These are phyloP conservation scores for Venturia carpophila DNA, from an alignment of 2,329 filamentous ascomycete genomes.

Conservation along the genomic window DNA sequence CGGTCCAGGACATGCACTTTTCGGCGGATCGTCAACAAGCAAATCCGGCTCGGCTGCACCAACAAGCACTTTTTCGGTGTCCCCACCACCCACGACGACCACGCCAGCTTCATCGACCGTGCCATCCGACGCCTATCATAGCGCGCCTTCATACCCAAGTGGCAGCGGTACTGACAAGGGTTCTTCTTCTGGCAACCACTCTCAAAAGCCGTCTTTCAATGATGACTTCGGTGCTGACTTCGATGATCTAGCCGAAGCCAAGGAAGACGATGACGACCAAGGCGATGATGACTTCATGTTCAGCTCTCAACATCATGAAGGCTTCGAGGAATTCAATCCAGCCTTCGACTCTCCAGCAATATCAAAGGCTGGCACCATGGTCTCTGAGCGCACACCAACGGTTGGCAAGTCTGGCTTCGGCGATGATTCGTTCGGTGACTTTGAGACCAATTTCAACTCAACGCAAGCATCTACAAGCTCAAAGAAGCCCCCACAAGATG, in stretches of 20 bases:
- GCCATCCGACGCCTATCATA: conserved; percentile 37
- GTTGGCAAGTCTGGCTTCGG: conserved; percentile 18
- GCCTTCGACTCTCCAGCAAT: conserved; percentile 63
- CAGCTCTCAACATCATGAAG: conserved; percentile 46
- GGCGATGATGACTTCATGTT: conserved; percentile 76
- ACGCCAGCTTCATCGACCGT: conserved; percentile 33
- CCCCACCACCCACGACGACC: conserved; percentile 31
- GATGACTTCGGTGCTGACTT: conserved; percentile 72
- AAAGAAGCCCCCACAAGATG: conserved; percentile 45
- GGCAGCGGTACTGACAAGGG: conserved; percentile 28
- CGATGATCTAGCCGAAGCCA: conserved; percentile 74
- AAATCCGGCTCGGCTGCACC: conserved; percentile 25
- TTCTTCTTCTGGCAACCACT: conserved; percentile 22
- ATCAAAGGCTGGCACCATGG: conserved; percentile 41
- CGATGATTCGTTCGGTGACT: conserved; percentile 44
- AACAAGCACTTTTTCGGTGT: conserved; percentile 27
- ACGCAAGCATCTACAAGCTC: conserved; percentile 33
- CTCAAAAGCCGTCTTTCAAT: conserved; percentile 33
- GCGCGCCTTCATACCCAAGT: conserved; percentile 32
- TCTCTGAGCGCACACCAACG: conserved; percentile 36
- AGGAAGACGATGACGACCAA: conserved; percentile 51
- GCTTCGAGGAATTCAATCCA: conserved; percentile 70
- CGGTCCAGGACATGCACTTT: conserved; percentile 34
- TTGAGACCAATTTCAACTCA: conserved; percentile 35
- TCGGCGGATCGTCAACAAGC: conserved; percentile 30